Evolutionary conservation across 1,284 basidiomycete genomes (phyloP), one percentile per base, ranked within the genome.

Genomic region (Trametes pubescens): DNA sequence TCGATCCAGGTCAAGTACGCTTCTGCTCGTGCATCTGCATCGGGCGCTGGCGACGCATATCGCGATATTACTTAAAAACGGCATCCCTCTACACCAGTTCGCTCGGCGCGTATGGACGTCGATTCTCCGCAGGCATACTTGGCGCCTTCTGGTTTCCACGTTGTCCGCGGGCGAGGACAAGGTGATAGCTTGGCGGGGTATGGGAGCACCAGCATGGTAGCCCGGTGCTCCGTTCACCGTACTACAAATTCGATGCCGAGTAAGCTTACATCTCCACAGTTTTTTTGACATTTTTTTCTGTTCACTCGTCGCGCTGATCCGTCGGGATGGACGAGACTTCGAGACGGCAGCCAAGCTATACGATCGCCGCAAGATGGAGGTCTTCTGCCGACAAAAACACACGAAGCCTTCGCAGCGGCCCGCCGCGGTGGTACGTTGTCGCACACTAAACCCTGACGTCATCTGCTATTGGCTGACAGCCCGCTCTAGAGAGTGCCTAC

Each of bases 401-500:
- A 29, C 22, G 40, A 48, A 26, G n/a, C 10, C 46, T 14, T 32
- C 38, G 26, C 51, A 59, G 22, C 44, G 32, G 38, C 34, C 16
- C 29, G 44, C 34, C 14, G 51, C 52, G 34, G 53, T 47, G 46
- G 40, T 49, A 32, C n/a, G 48, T 49, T 26, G 61, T 46, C 14
- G 47, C 38, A 37, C 26, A 35, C 47, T 40, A 47, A 51, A 26
- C 16, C 8, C 61, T 68, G 64, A 68, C 66, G 66, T 68, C 66
- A 65, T 63, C 47, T 47, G 34, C 57, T 59, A 57, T 51, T 56
- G 51, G 65, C 61, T 58, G 66, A 54, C 64, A 59, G 40, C 22
- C 8, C 52, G 34, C 38, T 24, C 49, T 38, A 48, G 43, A 26
- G 61, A 13, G 14, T 26, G 61, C 52, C 56, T 49, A 60, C 63